phyloP scores from a whole-genome alignment of 768 basidiomycete species.

The Collybia sordida region DNA sequence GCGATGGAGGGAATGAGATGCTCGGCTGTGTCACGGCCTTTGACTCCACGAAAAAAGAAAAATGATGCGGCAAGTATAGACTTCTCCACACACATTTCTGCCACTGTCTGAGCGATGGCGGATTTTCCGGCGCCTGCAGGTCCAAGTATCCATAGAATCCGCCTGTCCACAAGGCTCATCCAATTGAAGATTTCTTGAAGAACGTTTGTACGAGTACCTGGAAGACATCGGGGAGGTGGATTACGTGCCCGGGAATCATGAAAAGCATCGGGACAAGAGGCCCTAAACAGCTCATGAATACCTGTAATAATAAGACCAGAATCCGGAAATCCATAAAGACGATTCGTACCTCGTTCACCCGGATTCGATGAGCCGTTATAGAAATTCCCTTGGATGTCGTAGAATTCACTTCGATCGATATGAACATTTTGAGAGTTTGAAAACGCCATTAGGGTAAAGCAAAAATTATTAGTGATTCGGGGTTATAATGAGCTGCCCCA shows the following conservation, averaged over 20 bases:
- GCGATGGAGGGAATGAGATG: constrained; percentile 29
- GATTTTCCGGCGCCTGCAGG: constrained; percentile 23
- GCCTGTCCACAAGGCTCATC: background rate
- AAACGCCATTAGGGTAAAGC: too few species aligned
- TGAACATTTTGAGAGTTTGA: too few species aligned
- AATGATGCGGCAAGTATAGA: constrained; percentile 27
- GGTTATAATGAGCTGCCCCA: too few species aligned
- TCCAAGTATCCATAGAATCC: constrained; percentile 5
- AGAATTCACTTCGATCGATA: too few species aligned
- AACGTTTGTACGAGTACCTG: background rate
- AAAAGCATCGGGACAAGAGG: background rate
- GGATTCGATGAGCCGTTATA: too few species aligned
- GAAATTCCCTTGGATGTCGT: too few species aligned
- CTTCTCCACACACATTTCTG: constrained; percentile 16
- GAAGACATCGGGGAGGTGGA: constrained; percentile 3
- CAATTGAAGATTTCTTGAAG: background rate
- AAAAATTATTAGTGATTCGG: too few species aligned
- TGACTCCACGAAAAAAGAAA: constrained; percentile 31
- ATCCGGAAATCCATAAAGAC: too few species aligned
- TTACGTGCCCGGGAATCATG: constrained; percentile 1
- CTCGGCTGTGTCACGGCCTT: constrained; percentile 19
- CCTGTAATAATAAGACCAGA: too few species aligned
- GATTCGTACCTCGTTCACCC: too few species aligned
- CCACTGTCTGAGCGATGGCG: constrained; percentile 20
- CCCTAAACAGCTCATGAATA: too few species aligned